A percentile compares a stretch with the other conserved stretches of the same genome.
These are phyloP conservation scores for Nothophaeocryptopus gaeumannii DNA, from an alignment of 2,329 filamentous ascomycete genomes.

Conservation along the genomic window DNA sequence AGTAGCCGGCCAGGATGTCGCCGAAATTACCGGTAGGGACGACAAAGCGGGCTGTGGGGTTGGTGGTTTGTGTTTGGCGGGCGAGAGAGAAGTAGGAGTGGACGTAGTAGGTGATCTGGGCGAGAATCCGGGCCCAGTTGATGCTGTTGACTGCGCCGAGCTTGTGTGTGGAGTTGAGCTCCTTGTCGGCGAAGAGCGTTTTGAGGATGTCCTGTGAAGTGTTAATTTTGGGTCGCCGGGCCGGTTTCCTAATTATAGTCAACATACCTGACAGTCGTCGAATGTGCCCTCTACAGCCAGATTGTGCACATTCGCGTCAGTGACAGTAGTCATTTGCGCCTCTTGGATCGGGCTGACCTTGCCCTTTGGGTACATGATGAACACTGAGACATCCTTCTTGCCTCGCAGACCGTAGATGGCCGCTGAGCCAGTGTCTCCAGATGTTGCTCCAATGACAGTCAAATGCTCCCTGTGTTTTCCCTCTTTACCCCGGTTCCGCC, in stretches of 20 bases:
- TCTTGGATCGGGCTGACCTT: constrained; percentile 90
- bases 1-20: constrained; percentile 90
- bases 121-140: constrained; percentile 92
- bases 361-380: constrained; percentile 90
- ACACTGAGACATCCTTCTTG: constrained; percentile 95
- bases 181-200: constrained; percentile 79
- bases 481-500: constrained; percentile 68
- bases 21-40: constrained; percentile 97
- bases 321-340: constrained; percentile 92
- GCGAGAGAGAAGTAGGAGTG: constrained; percentile 83
- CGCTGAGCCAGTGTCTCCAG: constrained; percentile 85
- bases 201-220: constrained; percentile 76
- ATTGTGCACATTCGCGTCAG: constrained; percentile 90
- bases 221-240: neutral
- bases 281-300: constrained; percentile 86
- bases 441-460: constrained; percentile 82
- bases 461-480: constrained; percentile 68
- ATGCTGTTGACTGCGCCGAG: constrained; percentile 95
- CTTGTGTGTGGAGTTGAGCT: constrained; percentile 77
- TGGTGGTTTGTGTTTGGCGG: constrained; percentile 57
- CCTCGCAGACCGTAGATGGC: constrained; percentile 93
- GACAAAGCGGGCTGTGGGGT: constrained; percentile 75
- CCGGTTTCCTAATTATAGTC: neutral
- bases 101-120: constrained; percentile 97
- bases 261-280: constrained; percentile 79